Evolutionary conservation across 495 filamentous ascomycete species (phyloP).

Genomic region (Letharia lupina): DNA sequence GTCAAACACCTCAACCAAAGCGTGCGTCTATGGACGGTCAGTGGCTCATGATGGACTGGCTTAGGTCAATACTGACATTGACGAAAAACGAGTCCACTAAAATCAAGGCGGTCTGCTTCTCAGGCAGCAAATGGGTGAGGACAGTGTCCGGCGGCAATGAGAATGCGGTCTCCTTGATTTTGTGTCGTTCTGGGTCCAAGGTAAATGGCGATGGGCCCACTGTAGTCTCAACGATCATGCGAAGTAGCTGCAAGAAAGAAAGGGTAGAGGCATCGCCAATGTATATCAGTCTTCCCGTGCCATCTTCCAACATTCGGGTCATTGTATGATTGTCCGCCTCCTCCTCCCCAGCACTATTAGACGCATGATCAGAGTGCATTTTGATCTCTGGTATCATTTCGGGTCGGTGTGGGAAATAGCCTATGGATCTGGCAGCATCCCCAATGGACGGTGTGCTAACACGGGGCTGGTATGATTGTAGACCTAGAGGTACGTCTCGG

Average conservation of each 20-base stretch:
- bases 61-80: conserved; percentile 37
- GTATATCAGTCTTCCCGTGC: conserved; percentile 51
- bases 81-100: conserved; percentile 52
- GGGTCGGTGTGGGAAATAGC: background rate
- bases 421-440: conserved; percentile 2
- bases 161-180: conserved; percentile 56
- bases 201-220: conserved; percentile 60
- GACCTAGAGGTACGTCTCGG: background rate
- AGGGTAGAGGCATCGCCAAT: conserved; percentile 66
- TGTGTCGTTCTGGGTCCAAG: conserved; percentile 57
- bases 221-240: conserved; percentile 60
- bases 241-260: conserved; percentile 62
- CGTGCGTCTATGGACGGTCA: conserved; percentile 39
- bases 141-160: conserved; percentile 38
- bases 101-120: conserved; percentile 44
- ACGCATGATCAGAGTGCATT: conserved; percentile 24
- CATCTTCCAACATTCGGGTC: conserved; percentile 52
- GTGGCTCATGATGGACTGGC: background rate
- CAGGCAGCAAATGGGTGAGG: conserved; percentile 44
- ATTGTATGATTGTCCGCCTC: conserved; percentile 50
- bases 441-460: background rate
- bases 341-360: conserved; percentile 42
- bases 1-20: conserved; percentile 48
- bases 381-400: conserved; percentile 4
- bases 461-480: background rate